phyloP scores from a whole-genome alignment of 805 yeast species.

The Scheffersomyces amazonensis region DNA sequence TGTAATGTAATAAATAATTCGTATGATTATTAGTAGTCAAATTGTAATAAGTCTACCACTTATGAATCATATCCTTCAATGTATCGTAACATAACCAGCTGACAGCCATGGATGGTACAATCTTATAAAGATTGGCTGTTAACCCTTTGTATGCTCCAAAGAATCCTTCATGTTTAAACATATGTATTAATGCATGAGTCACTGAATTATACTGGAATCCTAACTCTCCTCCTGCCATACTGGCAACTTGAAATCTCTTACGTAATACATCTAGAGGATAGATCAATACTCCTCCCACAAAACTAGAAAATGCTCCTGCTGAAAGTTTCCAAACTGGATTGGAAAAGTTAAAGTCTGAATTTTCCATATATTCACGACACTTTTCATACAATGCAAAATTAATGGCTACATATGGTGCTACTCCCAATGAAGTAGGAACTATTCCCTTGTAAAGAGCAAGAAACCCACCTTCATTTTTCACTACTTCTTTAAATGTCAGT shows the following conservation, averaged over 20 bases:
- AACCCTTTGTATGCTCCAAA: constrained; percentile 71
- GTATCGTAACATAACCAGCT: constrained; percentile 87
- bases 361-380: constrained; percentile 55
- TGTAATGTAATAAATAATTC: neutral
- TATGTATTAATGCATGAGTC: constrained; percentile 66
- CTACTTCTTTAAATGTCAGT: constrained; percentile 55
- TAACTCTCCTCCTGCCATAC: constrained; percentile 71
- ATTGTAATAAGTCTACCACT: constrained; percentile 28
- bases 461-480: constrained; percentile 77
- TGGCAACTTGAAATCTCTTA: constrained; percentile 86
- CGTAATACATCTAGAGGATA: constrained; percentile 90
- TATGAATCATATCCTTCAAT: constrained; percentile 44
- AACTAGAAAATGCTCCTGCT: constrained; percentile 86
- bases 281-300: constrained; percentile 83
- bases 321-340: constrained; percentile 55
- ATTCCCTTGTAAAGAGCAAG: constrained; percentile 79
- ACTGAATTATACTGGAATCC: constrained; percentile 84
- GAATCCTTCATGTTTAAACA: constrained; percentile 71
- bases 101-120: constrained; percentile 93
- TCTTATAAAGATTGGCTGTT: constrained; percentile 81
- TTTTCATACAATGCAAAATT: constrained; percentile 89
- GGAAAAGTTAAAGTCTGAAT: constrained; percentile 31
- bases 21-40: neutral
- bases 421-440: constrained; percentile 88
- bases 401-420: constrained; percentile 93